phyloP scores from a whole-genome alignment of 1,284 basidiomycete species.

The Chalciporus sp. region DNA sequence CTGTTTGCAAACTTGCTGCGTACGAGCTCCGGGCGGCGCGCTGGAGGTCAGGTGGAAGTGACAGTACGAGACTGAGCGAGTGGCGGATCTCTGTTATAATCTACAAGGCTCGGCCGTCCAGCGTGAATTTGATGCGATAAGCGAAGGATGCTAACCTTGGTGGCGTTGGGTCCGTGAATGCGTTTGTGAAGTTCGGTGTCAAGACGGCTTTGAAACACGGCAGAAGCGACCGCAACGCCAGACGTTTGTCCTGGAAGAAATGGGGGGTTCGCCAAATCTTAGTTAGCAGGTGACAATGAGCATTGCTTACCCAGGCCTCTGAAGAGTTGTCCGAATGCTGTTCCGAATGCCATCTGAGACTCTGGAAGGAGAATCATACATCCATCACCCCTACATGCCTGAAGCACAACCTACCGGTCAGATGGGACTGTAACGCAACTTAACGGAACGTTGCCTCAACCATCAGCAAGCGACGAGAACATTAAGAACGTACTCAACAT shows the following conservation, averaged over 20 bases:
- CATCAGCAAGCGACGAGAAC: neutral
- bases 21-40: conserved; percentile 67
- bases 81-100: conserved; percentile 17
- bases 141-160: conserved; percentile 5
- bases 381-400: neutral
- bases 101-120: neutral
- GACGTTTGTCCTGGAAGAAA: conserved; percentile 17
- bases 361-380: conserved; percentile 9
- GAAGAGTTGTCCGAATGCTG: conserved; percentile 19
- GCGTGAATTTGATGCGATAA: too few species aligned
- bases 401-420: conserved; percentile 13
- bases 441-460: neutral
- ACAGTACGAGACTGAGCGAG: conserved; percentile 14
- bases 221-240: conserved; percentile 21
- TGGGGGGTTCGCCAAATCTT: neutral
- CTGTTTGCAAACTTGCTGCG: conserved; percentile 58
- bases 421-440: conserved; percentile 25
- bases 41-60: conserved; percentile 58
- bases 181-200: conserved; percentile 16
- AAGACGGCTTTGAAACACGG: conserved; percentile 24
- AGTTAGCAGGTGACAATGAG: neutral
- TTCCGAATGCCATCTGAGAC: conserved; percentile 20
- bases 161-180: conserved; percentile 13
- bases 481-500: conserved; percentile 18
- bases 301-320: conserved; percentile 21